A percentile compares a stretch with the other conserved stretches of the same genome.
Evolutionary conservation across 1,284 basidiomycete genomes (phyloP).

Genomic region (Ustilago cynodontis): DNA sequence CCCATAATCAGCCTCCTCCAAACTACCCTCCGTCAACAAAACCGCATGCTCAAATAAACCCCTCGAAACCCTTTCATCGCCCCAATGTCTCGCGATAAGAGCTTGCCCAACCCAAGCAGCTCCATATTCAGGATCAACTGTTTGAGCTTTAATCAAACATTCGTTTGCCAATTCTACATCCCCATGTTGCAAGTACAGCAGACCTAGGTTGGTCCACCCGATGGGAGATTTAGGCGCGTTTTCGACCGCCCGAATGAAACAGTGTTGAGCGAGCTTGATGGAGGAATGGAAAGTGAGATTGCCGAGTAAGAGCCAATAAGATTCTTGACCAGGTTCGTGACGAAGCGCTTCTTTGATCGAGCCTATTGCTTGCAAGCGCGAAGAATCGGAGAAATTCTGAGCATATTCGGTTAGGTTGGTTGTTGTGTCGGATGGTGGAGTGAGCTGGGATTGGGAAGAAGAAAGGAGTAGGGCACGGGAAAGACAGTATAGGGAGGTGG

Average conservation of each 20-base stretch:
- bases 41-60: constrained; percentile 86
- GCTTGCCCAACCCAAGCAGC: constrained; percentile 95
- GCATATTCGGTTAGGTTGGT: constrained; percentile 72
- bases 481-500: constrained; percentile 54
- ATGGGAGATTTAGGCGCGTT: constrained; percentile 76
- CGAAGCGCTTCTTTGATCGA: constrained; percentile 82
- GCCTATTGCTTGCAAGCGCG: constrained; percentile 74
- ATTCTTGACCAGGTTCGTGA: constrained; percentile 79
- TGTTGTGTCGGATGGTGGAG: constrained; percentile 1
- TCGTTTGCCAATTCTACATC: constrained; percentile 88
- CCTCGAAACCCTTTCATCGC: constrained; percentile 77
- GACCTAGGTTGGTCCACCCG: constrained; percentile 89
- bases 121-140: constrained; percentile 89
- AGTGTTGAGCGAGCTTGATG: constrained; percentile 85
- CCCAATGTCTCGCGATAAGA: constrained; percentile 80
- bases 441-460: constrained; percentile 71
- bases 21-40: constrained; percentile 76
- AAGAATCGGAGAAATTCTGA: constrained; percentile 71
- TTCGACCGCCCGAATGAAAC: constrained; percentile 90
- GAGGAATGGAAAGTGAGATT: constrained; percentile 79
- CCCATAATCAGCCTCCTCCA: constrained; percentile 86
- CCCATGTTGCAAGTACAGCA: constrained; percentile 85
- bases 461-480: constrained; percentile 24
- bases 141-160: constrained; percentile 87
- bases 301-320: constrained; percentile 86